Evolutionary conservation across 257 asterid genomes (phyloP).

Genomic region (Rhazya stricta): DNA sequence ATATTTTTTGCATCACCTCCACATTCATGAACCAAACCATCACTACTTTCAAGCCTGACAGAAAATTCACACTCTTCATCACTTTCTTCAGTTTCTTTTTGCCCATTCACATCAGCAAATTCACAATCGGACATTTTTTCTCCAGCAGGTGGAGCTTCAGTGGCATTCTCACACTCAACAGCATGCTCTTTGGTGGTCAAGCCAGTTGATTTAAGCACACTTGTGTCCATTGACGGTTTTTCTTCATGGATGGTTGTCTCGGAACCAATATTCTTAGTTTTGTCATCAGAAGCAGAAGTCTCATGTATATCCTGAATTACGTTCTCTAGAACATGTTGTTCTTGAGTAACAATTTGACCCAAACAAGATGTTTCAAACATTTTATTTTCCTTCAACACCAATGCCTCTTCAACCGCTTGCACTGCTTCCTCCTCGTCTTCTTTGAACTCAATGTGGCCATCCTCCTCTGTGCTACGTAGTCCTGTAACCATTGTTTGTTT

Average conservation of each 20-base stretch:
- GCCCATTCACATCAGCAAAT: slow-evolving; percentile 14
- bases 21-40: slow-evolving; percentile 30
- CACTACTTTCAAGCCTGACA: slow-evolving; percentile 29
- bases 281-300: slow-evolving; percentile 27
- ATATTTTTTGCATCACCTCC: slow-evolving; percentile 33
- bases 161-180: slow-evolving; percentile 12
- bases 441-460: slow-evolving; percentile 16
- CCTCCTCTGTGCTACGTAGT: slow-evolving; percentile 8
- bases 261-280: slow-evolving; percentile 20
- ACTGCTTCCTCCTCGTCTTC: slow-evolving; percentile 28
- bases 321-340: slow-evolving; percentile 13
- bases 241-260: background rate
- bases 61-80: slow-evolving; percentile 41
- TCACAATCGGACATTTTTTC: slow-evolving; percentile 8
- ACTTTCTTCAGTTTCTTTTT: slow-evolving; percentile 24
- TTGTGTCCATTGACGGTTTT: background rate
- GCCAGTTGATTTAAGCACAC: slow-evolving; percentile 8
- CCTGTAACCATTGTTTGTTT: slow-evolving; percentile 10
- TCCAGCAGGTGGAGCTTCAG: slow-evolving; percentile 10
- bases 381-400: slow-evolving; percentile 25
- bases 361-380: slow-evolving; percentile 22
- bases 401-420: slow-evolving; percentile 23
- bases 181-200: slow-evolving; percentile 19
- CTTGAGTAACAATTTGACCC: slow-evolving; percentile 25
- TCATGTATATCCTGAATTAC: slow-evolving; percentile 21